phyloP scores from a whole-genome alignment of 164 flowering plant genomes.

The Nymphaea thermarum region DNA sequence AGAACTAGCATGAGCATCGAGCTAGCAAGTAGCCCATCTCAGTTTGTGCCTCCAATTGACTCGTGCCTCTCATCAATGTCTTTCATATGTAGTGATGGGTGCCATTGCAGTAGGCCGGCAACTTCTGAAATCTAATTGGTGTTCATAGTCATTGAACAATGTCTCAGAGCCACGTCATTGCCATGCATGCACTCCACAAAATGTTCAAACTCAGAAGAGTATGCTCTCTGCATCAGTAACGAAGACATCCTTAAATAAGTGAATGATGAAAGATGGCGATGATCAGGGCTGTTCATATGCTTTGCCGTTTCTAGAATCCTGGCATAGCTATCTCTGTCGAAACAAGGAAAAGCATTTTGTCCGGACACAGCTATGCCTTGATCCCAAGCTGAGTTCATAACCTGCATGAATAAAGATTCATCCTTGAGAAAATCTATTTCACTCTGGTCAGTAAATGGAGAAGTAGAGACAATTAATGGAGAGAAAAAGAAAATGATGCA shows the following conservation, averaged over 20 bases:
- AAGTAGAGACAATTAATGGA: too few species aligned
- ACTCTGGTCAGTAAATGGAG: too few species aligned
- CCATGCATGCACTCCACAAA: conserved; percentile 74
- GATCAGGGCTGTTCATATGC: conserved; percentile 71
- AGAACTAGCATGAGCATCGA: background rate
- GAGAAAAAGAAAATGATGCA: background rate
- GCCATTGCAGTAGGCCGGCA: background rate
- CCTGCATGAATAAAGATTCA: conserved; percentile 20
- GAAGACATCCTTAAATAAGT: conserved; percentile 46
- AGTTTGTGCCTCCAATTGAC: background rate
- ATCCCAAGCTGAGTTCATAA: conserved; percentile 73
- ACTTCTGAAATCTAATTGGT: background rate
- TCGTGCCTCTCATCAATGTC: background rate
- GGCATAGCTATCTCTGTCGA: conserved; percentile 41
- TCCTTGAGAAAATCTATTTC: too few species aligned
- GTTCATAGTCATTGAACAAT: background rate
- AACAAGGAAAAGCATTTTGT: conserved; percentile 47
- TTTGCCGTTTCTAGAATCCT: conserved; percentile 54
- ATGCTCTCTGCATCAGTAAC: conserved; percentile 29
- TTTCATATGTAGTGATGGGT: background rate
- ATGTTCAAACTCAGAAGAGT: conserved; percentile 41
- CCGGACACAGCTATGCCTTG: conserved; percentile 49
- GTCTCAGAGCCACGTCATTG: conserved; percentile 10
- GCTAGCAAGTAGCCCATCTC: background rate
- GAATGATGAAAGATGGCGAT: conserved; percentile 42